phyloP scores from a whole-genome alignment of 345 rosid genomes.

The Trapa incisa region DNA sequence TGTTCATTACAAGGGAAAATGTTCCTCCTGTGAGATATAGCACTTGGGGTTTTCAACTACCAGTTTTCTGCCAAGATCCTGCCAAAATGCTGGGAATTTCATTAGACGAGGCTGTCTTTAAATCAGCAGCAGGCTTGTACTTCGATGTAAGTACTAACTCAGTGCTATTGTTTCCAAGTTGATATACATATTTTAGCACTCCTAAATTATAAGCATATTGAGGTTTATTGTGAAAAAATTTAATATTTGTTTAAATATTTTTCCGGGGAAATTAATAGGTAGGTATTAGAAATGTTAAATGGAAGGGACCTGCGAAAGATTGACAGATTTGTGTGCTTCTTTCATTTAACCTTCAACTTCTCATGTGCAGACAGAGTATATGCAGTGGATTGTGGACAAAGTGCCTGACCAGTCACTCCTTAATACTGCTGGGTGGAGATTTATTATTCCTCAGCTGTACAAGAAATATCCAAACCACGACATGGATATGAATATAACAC shows the following conservation, averaged over 20 bases:
- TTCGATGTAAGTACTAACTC: conserved; percentile 54
- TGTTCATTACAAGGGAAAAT: conserved; percentile 41
- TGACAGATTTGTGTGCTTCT: background rate
- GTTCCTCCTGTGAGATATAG: conserved; percentile 13
- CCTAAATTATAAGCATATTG: background rate
- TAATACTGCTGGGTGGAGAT: conserved; percentile 89
- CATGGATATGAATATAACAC: conserved; percentile 69
- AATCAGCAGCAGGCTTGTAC: conserved; percentile 80
- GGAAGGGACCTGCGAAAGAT: no score
- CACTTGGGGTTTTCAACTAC: conserved; percentile 23
- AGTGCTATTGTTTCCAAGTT: background rate
- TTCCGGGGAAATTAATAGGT: background rate
- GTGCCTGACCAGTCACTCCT: conserved; percentile 76
- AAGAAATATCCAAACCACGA: conserved; percentile 77
- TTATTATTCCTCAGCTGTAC: conserved; percentile 80
- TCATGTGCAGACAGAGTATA: conserved; percentile 62
- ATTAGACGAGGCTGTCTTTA: conserved; percentile 72
- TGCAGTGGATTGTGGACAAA: conserved; percentile 87
- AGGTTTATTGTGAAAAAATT: background rate
- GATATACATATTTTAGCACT: background rate
- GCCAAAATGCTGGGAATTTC: conserved; percentile 85
- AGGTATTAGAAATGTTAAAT: no score
- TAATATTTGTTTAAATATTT: background rate
- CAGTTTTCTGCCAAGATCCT: conserved; percentile 43
- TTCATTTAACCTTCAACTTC: conserved; percentile 1